Percentiles rank a stretch among this genome's conserved stretches.
phyloP scores from a whole-genome alignment of 306 rosid species.

The Calophaca sinica region DNA sequence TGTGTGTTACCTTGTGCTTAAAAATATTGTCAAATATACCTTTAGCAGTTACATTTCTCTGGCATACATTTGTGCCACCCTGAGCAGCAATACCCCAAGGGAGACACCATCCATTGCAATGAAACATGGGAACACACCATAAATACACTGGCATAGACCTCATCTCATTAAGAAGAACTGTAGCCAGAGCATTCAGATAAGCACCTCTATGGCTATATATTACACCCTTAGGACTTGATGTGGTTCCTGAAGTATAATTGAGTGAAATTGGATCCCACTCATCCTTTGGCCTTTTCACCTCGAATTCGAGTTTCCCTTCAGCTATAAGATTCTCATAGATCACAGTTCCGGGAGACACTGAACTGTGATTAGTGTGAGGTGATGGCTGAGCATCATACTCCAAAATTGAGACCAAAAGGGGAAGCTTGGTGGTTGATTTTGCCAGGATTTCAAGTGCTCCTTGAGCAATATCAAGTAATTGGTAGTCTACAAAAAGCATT shows the following conservation, averaged over 20 bases:
- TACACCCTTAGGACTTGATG: conserved; percentile 92
- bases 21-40: conserved; percentile 63
- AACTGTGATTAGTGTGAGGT: neutral
- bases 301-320: conserved; percentile 57
- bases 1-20: conserved; percentile 74
- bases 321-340: conserved; percentile 72
- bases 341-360: conserved; percentile 44
- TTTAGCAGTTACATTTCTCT: conserved; percentile 63
- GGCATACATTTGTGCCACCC: conserved; percentile 91
- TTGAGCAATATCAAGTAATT: conserved; percentile 59
- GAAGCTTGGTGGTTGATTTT: conserved; percentile 48
- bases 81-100: conserved; percentile 91
- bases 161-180: conserved; percentile 70
- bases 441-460: conserved; percentile 68
- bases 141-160: conserved; percentile 69
- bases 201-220: conserved; percentile 91
- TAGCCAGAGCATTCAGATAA: conserved; percentile 82
- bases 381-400: conserved; percentile 51
- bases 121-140: conserved; percentile 96
- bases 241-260: conserved; percentile 94
- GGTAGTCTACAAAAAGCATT: conserved; percentile 69
- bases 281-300: conserved; percentile 68
- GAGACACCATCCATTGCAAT: conserved; percentile 97
- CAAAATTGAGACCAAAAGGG: conserved; percentile 61
- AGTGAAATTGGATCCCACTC: conserved; percentile 81